Percentiles rank a stretch among this genome's conserved stretches.
Evolutionary conservation across 2,329 filamentous ascomycete genomes (phyloP).

Genomic region (Sporothrix globosa): DNA sequence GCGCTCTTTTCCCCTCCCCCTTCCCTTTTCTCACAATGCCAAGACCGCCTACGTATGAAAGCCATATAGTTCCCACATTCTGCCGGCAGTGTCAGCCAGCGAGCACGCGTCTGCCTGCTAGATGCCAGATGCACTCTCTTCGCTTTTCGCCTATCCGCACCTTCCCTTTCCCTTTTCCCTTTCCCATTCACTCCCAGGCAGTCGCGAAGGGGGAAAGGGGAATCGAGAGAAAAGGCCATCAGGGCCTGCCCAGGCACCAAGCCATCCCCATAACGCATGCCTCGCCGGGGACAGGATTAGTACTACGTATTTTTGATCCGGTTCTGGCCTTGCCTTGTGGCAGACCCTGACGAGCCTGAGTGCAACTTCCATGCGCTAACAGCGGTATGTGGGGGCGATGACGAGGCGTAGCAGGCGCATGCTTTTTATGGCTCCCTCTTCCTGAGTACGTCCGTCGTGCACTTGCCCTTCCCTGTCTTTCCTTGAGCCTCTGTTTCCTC

Average conservation of each 20-base stretch:
- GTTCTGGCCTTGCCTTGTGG: slow-evolving; percentile 15
- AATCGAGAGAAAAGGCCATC: not conserved
- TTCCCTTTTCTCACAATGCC: slow-evolving; percentile 21
- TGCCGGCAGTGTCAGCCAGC: slow-evolving; percentile 19
- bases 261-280: not conserved
- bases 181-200: not conserved
- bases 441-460: not conserved
- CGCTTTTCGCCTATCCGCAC: not conserved
- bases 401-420: slow-evolving; percentile 36
- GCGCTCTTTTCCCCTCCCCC: not conserved
- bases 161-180: not conserved
- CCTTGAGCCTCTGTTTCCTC: not conserved
- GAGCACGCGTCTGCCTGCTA: slow-evolving; percentile 13
- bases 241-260: slow-evolving; percentile 9
- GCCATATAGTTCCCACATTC: slow-evolving; percentile 23
- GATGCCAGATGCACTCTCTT: not conserved
- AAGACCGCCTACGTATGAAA: slow-evolving; percentile 28
- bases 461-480: not conserved
- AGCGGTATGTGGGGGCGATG: slow-evolving; percentile 33
- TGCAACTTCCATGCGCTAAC: slow-evolving; percentile 27
- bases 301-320: not conserved
- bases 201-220: not conserved
- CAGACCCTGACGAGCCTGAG: slow-evolving; percentile 21
- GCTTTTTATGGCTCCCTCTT: slow-evolving; percentile 13
- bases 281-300: not conserved